Evolutionary conservation across 169 alveolate species (phyloP), one percentile per base, ranked within the genome.

Genomic region (Plasmodium yoelii): DNA sequence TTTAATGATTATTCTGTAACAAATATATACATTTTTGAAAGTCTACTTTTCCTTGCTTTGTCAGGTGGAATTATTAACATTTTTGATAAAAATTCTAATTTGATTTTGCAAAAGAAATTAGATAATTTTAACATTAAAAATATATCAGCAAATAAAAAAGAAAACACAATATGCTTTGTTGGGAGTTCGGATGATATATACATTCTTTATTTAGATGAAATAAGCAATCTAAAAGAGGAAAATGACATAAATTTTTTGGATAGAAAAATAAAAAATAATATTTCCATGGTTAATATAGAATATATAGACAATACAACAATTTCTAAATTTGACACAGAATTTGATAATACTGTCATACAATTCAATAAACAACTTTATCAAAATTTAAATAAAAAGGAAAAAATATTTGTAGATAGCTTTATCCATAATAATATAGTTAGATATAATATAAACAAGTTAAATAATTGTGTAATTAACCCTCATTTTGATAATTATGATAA

Each of bases 41-140:
- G 51, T 10, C 15, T 80, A 15, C 24, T 67, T 80, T 49, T 80
- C 53, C 56, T 70, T 24, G 63, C 69, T 59, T 80, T 80, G 24
- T 80, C 90, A 65, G 73, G 57, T 80, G 90, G 90, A 53, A 80
- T 65, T 56, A 18, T 80, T 26, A 67, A 63, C 15, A 64, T 80
- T 53, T 80, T 67, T 39, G 84, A 80, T 49, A 15, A 67, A 53
- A 53, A 65, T 9, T 80, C 24, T 19, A 80, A 80, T 19, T 26
- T 51, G 13, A 55, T 80, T 65, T 13, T 80, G 70, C 53, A 28
- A 42, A 80, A 72, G 42, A 69, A 70, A 9, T 46, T 80, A 0
- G 59, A 55, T 22, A 26, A 68, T 67, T 42, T 59, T 22, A 12
- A 15, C 10, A 80, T 80, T 51, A 80, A 55, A 55, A 67, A 80